Percentiles rank a stretch among this genome's conserved stretches.
phyloP scores from a whole-genome alignment of 805 yeast species.

The Candida qinlingensis region DNA sequence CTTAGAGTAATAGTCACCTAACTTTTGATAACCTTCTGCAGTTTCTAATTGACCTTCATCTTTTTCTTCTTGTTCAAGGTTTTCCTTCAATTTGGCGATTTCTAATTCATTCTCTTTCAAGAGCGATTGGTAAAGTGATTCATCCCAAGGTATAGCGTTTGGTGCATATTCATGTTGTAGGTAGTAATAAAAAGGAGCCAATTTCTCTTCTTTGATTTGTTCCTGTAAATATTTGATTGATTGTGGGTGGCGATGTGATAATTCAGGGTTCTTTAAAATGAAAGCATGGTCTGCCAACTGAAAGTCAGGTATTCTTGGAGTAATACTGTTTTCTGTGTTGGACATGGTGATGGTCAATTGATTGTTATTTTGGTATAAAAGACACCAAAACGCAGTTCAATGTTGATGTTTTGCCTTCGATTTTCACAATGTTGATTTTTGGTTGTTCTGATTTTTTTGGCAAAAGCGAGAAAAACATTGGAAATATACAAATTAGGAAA shows the following conservation, averaged over 20 bases:
- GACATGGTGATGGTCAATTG: constrained; percentile 8
- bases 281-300: constrained; percentile 77
- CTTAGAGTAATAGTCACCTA: constrained; percentile 83
- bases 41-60: constrained; percentile 84
- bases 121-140: constrained; percentile 46
- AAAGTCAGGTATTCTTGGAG: constrained; percentile 67
- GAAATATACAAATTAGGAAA: neutral
- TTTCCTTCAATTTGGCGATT: constrained; percentile 40
- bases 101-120: constrained; percentile 48
- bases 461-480: neutral
- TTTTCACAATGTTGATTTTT: neutral
- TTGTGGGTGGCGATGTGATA: constrained; percentile 36
- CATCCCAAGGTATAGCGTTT: constrained; percentile 52
- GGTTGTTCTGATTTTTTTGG: neutral
- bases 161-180: constrained; percentile 43
- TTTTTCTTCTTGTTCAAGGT: constrained; percentile 42
- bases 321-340: constrained; percentile 8
- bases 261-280: constrained; percentile 41
- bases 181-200: constrained; percentile 81
- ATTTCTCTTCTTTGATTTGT: constrained; percentile 51
- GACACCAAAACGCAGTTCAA: neutral
- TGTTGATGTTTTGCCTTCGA: neutral
- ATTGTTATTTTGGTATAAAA: neutral
- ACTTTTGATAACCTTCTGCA: constrained; percentile 66
- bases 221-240: constrained; percentile 42